Evolutionary conservation across 2,329 filamentous ascomycete species (phyloP).

Genomic region (Reticulascus tulasneorum): DNA sequence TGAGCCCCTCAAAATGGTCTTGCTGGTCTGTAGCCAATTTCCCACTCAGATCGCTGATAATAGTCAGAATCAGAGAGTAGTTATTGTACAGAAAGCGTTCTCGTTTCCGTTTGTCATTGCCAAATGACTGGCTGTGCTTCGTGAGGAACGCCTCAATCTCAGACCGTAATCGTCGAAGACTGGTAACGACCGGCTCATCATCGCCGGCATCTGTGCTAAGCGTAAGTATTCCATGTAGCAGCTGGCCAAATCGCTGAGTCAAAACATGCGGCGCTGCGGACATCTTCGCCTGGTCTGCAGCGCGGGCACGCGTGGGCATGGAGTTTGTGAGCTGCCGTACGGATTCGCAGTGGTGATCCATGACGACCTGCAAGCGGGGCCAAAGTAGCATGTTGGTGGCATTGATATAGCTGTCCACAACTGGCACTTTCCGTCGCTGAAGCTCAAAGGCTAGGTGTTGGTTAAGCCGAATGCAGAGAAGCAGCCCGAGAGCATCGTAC

Average conservation of each 20-base stretch:
- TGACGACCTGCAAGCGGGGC: slow-evolving; percentile 90
- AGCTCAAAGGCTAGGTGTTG: slow-evolving; percentile 93
- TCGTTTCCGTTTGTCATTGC: slow-evolving; percentile 70
- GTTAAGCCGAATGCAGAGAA: slow-evolving; percentile 90
- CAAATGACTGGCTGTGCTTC: slow-evolving; percentile 71
- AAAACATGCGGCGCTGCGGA: slow-evolving; percentile 85
- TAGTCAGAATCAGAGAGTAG: slow-evolving; percentile 89
- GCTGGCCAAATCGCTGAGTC: slow-evolving; percentile 92
- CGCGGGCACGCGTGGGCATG: slow-evolving; percentile 42
- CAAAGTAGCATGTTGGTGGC: slow-evolving; percentile 93
- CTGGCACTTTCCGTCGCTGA: slow-evolving; percentile 84
- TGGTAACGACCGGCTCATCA: slow-evolving; percentile 85
- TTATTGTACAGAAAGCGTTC: slow-evolving; percentile 94
- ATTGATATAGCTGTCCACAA: slow-evolving; percentile 88
- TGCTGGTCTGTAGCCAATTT: slow-evolving; percentile 73
- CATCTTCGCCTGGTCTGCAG: slow-evolving; percentile 48
- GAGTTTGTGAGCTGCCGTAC: slow-evolving; percentile 60
- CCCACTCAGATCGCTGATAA: slow-evolving; percentile 74
- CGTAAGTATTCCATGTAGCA: slow-evolving; percentile 77
- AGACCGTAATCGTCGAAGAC: slow-evolving; percentile 68
- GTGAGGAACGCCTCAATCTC: slow-evolving; percentile 83
- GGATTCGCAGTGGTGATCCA: slow-evolving; percentile 89
- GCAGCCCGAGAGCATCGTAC: slow-evolving; percentile 78
- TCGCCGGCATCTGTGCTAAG: slow-evolving; percentile 89
- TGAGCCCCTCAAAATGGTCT: slow-evolving; percentile 67